Evolutionary conservation across 768 basidiomycete genomes (phyloP).

Genomic region (Mycena galericulata): DNA sequence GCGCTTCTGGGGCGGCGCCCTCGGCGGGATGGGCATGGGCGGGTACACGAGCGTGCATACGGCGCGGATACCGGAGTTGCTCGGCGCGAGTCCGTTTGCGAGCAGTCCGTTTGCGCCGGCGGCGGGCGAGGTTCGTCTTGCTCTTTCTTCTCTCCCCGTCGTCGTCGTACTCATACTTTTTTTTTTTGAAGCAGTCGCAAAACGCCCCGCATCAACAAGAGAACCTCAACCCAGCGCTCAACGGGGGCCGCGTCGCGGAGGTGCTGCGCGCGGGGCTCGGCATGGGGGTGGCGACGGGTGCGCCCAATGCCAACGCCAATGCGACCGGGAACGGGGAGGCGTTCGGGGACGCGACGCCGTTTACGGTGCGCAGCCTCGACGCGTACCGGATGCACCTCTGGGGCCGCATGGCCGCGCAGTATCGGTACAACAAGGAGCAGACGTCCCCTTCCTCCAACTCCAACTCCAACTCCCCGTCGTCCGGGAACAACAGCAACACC

Average conservation of each 20-base stretch:
- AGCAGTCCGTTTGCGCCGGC: conserved; percentile 28
- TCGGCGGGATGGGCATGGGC: conserved; percentile 55
- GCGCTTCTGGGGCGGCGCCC: conserved; percentile 85
- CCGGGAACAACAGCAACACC: conserved; percentile 55
- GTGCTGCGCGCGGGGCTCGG: conserved; percentile 29
- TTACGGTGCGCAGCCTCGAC: conserved; percentile 90
- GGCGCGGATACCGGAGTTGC: conserved; percentile 80
- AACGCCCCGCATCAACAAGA: conserved; percentile 54
- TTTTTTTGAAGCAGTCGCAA: not conserved
- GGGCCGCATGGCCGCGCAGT: conserved; percentile 89
- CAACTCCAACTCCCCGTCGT: too few species aligned
- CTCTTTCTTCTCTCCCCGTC: not conserved
- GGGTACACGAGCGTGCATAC: conserved; percentile 90
- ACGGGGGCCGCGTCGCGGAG: conserved; percentile 42
- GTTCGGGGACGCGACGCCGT: conserved; percentile 84
- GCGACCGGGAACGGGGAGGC: conserved; percentile 64
- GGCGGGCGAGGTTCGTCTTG: conserved; percentile 25
- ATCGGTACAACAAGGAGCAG: conserved; percentile 51
- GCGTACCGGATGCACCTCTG: conserved; percentile 93
- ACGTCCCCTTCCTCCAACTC: too few species aligned
- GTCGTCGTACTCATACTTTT: not conserved
- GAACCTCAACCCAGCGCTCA: conserved; percentile 85
- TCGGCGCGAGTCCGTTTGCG: conserved; percentile 39
- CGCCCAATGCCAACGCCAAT: too few species aligned
- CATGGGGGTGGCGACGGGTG: conserved; percentile 19